Evolutionary conservation across 805 yeast genomes (phyloP).

Genomic region (Lachancea mirantina): DNA sequence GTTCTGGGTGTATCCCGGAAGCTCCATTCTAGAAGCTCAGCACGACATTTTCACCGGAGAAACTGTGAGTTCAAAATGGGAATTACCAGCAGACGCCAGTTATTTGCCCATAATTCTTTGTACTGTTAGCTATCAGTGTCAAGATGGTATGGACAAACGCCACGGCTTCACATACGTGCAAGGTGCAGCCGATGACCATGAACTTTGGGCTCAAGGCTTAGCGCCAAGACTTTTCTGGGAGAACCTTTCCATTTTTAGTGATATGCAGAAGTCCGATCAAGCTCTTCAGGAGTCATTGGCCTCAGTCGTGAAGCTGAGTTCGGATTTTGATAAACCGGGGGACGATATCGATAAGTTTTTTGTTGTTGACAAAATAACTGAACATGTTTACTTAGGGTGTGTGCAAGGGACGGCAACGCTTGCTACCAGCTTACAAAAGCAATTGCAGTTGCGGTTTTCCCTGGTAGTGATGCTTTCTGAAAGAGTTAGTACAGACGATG

Average conservation of each 20-base stretch:
- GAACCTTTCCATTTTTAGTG: conserved; percentile 27
- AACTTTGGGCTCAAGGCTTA: conserved; percentile 63
- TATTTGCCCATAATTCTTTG: conserved; percentile 44
- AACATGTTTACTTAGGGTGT: conserved; percentile 18
- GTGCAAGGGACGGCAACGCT: conserved; percentile 13
- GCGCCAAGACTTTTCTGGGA: conserved; percentile 55
- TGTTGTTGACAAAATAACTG: conserved; percentile 15
- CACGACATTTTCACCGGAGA: conserved; percentile 29
- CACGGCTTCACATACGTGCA: conserved; percentile 62
- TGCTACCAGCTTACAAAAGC: conserved; percentile 4
- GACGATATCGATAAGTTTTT: conserved; percentile 13
- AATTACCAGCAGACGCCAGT: conserved; percentile 28
- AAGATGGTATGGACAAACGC: conserved; percentile 47
- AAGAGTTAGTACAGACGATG: conserved; percentile 7
- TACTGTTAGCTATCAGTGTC: conserved; percentile 56
- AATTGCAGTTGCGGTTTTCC: conserved; percentile 11
- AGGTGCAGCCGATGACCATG: conserved; percentile 95
- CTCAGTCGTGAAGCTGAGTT: not conserved
- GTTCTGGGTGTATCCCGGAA: conserved; percentile 60
- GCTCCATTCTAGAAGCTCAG: conserved; percentile 17
- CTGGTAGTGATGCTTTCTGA: conserved; percentile 19
- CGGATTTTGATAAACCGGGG: not conserved
- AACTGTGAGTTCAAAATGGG: conserved; percentile 21
- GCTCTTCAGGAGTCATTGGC: conserved; percentile 23
- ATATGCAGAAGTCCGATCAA: conserved; percentile 25